phyloP scores from a whole-genome alignment of 2,329 filamentous ascomycete species.

The Lasiodiplodia sp. region DNA sequence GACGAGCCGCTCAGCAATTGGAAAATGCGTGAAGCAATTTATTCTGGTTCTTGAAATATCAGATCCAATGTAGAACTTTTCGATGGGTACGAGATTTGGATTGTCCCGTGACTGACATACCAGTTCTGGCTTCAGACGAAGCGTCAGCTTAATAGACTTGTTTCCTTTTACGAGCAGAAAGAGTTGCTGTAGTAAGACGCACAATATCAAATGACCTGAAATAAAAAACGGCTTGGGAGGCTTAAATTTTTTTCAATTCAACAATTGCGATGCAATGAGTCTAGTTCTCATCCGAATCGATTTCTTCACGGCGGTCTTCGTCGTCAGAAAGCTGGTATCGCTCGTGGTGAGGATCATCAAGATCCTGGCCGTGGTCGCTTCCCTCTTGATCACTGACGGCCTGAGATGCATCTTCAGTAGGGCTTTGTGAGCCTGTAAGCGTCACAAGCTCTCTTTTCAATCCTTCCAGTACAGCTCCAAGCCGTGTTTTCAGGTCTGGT shows the following conservation, averaged over 20 bases:
- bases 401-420: slow-evolving; percentile 19
- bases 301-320: neutral
- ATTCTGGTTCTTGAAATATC: too few species aligned
- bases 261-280: neutral
- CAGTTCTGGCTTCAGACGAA: too few species aligned
- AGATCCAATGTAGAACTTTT: too few species aligned
- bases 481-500: slow-evolving; percentile 42
- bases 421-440: slow-evolving; percentile 18
- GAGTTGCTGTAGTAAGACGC: too few species aligned
- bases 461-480: slow-evolving; percentile 41
- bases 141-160: too few species aligned
- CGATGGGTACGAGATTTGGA: too few species aligned
- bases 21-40: too few species aligned
- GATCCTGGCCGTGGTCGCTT: neutral
- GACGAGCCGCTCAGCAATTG: too few species aligned
- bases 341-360: neutral
- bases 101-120: too few species aligned
- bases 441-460: slow-evolving; percentile 42
- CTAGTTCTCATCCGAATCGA: neutral
- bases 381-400: neutral
- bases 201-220: neutral
- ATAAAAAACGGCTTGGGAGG: too few species aligned
- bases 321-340: neutral
- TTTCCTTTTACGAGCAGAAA: too few species aligned
- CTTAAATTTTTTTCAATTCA: neutral